Evolutionary conservation across 2,329 filamentous ascomycete species (phyloP), one percentile per base, ranked within the genome.

Genomic region (Herpotrichia juniperi): DNA sequence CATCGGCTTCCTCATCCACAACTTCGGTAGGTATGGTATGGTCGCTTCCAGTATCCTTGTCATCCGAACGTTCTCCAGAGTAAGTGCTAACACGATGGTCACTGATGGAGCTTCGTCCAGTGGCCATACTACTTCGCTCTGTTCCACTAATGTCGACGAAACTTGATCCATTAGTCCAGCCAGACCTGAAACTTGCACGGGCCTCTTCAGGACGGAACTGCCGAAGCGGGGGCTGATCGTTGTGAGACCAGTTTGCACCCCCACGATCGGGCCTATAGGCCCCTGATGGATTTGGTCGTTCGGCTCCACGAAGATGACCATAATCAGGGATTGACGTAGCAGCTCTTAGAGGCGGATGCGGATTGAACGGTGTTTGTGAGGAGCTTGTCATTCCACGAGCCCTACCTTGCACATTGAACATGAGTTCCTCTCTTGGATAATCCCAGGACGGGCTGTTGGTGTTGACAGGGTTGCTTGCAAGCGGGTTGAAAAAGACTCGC

Each of bases 51-150:
- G 32, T n/a, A 17, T 43, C 31, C n/a, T 22, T 22, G 8, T 46
- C 31, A 22, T 57, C 74, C 67, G 4, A 6, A 79, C 78, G 64
- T 82, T 81, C 49, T 75, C 78, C 63, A 88, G 89, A 78, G 87
- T 86, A 66, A 83, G 65, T 49, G 52, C 69, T 68, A 14, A 49
- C 56, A 17, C 62, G 66, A 16, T 53, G 58, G 79, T 94, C 76
- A 76, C 80, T 88, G 47, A 87, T 81, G 1, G 89, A 92, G 77
- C 89, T 96, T 54, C 86, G 85, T 62, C 90, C 91, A 3, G 91
- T 94, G 58, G 88, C 72, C 44, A 94, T 81, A 67, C 92, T 96
- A 71, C 90, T 96, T 55, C 90, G 83, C 67, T 93, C 90, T 1
- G 91, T 96, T n/a, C 83, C 82, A 56, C 82, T 83, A 6, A 78